Percentiles rank a stretch among this genome's conserved stretches.
Conservation (phyloP, 208 protist species). For the Herpetomonas tarakana region DNA sequence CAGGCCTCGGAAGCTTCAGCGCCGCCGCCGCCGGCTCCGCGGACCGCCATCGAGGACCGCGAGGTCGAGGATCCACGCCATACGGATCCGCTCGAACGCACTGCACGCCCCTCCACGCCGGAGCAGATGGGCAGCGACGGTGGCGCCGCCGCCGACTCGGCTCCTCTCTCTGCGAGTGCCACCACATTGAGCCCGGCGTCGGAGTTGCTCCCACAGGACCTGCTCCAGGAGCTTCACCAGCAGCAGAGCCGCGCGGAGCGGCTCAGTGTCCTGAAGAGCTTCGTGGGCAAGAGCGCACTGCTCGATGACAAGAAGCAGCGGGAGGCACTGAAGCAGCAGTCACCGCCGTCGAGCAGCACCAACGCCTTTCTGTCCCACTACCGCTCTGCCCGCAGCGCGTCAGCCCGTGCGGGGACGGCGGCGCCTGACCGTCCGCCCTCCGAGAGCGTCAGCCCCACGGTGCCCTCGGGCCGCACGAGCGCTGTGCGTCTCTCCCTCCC, state of each 20-base stretch:
- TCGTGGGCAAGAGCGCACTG: slow-evolving; percentile 56
- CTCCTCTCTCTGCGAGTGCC: neutral
- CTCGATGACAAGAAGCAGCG: slow-evolving; percentile 26
- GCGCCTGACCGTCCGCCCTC: neutral
- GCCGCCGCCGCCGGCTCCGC: too few relatives aligned
- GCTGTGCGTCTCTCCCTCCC: slow-evolving; percentile 14
- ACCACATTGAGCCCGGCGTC: neutral
- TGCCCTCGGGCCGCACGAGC: slow-evolving; percentile 3
- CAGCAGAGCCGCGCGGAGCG: slow-evolving; percentile 15
- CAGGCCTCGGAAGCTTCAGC: too few relatives aligned
- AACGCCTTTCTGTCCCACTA: neutral
- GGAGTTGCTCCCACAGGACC: neutral
- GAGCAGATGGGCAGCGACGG: neutral
- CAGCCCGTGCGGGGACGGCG: neutral
- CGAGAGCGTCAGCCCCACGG: neutral
- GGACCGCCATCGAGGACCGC: neutral
- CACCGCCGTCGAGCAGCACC: neutral
- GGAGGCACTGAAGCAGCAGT: neutral
- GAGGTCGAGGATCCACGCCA: neutral
- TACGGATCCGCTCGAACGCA: neutral
- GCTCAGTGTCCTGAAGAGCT: slow-evolving; percentile 40
- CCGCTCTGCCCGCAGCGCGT: neutral
- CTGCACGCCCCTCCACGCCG: too few relatives aligned
- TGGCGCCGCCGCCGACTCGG: too few relatives aligned
- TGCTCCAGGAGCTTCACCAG: slow-evolving; percentile 1